Percentiles rank a stretch among this genome's conserved stretches.
Evolutionary conservation across 2,329 filamentous ascomycete genomes (phyloP).

Genomic region (Pseudocercospora crystallina): DNA sequence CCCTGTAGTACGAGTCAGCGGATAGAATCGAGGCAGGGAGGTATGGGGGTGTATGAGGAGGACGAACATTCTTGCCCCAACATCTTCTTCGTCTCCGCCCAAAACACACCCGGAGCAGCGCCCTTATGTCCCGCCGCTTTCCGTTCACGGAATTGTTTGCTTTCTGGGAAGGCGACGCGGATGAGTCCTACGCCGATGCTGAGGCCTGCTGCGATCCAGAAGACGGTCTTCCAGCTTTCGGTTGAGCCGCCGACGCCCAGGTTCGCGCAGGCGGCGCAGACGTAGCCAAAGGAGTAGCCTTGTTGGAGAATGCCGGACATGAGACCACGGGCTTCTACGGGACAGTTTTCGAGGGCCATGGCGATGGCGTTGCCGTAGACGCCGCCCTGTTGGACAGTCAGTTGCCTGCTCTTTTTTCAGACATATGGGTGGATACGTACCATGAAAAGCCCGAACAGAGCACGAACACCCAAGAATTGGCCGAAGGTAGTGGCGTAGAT

Average conservation of each 20-base stretch:
- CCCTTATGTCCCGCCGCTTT: slow-evolving; percentile 59
- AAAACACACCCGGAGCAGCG: slow-evolving; percentile 56
- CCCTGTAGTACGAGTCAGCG: too few species aligned
- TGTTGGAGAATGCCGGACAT: slow-evolving; percentile 82
- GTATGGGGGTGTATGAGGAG: too few species aligned
- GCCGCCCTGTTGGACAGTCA: not conserved
- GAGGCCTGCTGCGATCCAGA: slow-evolving; percentile 66
- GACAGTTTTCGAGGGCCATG: slow-evolving; percentile 68
- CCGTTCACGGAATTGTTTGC: slow-evolving; percentile 70
- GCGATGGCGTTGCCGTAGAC: slow-evolving; percentile 61
- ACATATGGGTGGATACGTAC: slow-evolving; percentile 54
- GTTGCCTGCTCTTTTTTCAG: not conserved
- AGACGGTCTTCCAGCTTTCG: slow-evolving; percentile 66
- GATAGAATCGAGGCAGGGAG: too few species aligned
- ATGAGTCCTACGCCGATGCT: slow-evolving; percentile 69
- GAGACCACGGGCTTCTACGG: slow-evolving; percentile 67
- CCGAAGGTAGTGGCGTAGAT: slow-evolving; percentile 72
- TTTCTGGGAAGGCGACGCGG: slow-evolving; percentile 70
- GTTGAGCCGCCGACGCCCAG: slow-evolving; percentile 66
- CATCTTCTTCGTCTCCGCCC: slow-evolving; percentile 68
- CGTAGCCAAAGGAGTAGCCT: slow-evolving; percentile 67
- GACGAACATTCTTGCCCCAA: slow-evolving; percentile 61
- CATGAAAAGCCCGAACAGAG: slow-evolving; percentile 65
- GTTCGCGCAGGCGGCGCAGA: slow-evolving; percentile 73
- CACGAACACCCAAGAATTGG: slow-evolving; percentile 63